Percentiles rank a stretch among this genome's conserved stretches.
Evolutionary conservation across 202 grass and related monocot genomes (phyloP).

Genomic region (Schoenoplectus tabernaemontani): DNA sequence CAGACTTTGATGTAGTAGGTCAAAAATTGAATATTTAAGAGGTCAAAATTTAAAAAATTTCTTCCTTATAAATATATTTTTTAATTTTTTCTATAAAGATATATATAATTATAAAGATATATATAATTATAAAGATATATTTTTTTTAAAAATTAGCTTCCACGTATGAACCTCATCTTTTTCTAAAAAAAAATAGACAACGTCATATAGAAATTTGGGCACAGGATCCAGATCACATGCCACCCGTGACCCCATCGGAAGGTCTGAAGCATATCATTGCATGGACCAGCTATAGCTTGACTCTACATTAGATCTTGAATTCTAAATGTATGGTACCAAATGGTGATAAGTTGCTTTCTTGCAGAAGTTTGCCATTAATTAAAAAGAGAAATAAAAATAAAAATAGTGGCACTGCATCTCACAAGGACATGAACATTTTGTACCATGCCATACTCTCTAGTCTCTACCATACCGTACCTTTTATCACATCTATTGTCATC

Average conservation of each 20-base stretch:
- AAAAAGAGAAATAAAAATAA: neutral
- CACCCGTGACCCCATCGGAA: slow-evolving; percentile 14
- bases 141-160: too few species aligned
- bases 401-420: neutral
- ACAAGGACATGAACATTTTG: neutral
- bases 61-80: too few species aligned
- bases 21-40: too few species aligned
- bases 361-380: neutral
- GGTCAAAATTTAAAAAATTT: too few species aligned
- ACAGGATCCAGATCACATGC: neutral
- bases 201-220: neutral
- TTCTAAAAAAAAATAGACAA: neutral
- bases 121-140: too few species aligned
- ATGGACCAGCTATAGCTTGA: slow-evolving; percentile 12
- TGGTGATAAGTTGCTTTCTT: neutral
- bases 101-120: too few species aligned
- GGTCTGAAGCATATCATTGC: slow-evolving; percentile 21
- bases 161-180: too few species aligned
- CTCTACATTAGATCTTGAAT: slow-evolving; percentile 18
- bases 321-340: neutral
- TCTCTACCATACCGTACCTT: neutral
- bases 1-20: too few species aligned
- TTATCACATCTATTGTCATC: slow-evolving; percentile 2
- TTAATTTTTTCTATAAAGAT: too few species aligned
- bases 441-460: neutral